Evolutionary conservation across 495 filamentous ascomycete genomes (phyloP).

Genomic region (Hyaloscypha bicolor): DNA sequence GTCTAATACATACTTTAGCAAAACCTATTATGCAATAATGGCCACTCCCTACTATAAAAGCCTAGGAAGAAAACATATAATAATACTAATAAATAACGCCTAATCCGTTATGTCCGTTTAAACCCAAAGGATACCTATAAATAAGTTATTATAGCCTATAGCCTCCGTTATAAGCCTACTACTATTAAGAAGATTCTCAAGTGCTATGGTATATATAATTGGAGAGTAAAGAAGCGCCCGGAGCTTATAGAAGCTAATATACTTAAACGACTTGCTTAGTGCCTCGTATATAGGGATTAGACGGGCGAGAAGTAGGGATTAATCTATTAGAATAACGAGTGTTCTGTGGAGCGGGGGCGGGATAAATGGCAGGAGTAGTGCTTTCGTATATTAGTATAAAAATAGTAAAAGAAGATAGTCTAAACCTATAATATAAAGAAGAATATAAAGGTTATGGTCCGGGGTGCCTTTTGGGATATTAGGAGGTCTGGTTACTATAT

Average conservation of each 20-base stretch:
- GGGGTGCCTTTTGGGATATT: slow-evolving; percentile 11
- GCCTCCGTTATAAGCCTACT: not conserved
- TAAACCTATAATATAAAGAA: slow-evolving; percentile 14
- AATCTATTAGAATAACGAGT: slow-evolving; percentile 1
- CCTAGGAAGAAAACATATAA: not conserved
- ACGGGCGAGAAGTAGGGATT: slow-evolving; percentile 7
- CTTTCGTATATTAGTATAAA: slow-evolving; percentile 1
- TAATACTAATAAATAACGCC: not conserved
- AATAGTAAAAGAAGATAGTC: slow-evolving; percentile 1
- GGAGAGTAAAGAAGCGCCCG: not conserved
- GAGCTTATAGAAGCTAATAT: not conserved
- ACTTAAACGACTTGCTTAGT: not conserved
- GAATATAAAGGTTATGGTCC: slow-evolving; percentile 22
- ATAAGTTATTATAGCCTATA: slow-evolving; percentile 4
- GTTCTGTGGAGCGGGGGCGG: slow-evolving; percentile 13
- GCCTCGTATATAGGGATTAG: not conserved
- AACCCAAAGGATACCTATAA: not conserved
- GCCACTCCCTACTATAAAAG: not conserved
- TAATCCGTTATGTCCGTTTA: not conserved
- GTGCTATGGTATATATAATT: not conserved
- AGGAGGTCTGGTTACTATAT: slow-evolving; percentile 7
- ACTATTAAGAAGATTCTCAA: slow-evolving; percentile 1
- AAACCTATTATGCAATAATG: not conserved
- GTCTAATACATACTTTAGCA: not conserved
- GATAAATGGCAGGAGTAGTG: slow-evolving; percentile 5